Conservation (phyloP, 495 filamentous ascomycete species). For the Daldinia childiae region DNA sequence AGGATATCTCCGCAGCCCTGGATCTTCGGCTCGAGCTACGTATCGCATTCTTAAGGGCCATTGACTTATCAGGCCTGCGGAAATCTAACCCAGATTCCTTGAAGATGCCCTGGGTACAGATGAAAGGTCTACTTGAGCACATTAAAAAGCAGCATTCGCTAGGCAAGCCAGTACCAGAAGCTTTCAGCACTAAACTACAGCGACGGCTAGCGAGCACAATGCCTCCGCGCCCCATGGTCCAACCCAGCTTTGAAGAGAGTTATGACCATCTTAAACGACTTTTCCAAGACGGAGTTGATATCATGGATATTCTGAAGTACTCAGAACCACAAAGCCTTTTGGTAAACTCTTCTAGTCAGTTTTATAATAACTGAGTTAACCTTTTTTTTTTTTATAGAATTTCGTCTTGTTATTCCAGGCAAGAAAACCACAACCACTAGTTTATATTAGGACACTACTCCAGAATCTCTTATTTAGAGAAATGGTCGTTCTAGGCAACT, state of each 20-base stretch:
- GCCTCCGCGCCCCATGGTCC: constrained; percentile 89
- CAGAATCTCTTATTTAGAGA: constrained; percentile 80
- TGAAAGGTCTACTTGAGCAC: constrained; percentile 56
- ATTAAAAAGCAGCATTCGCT: constrained; percentile 66
- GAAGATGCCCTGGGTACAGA: constrained; percentile 58
- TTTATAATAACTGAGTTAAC: constrained; percentile 19
- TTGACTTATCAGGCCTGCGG: constrained; percentile 56
- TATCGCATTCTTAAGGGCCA: constrained; percentile 65
- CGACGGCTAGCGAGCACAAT: constrained; percentile 89
- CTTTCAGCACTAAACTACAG: constrained; percentile 92
- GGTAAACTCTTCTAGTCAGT: constrained; percentile 51
- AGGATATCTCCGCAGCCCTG: constrained; percentile 67
- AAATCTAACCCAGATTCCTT: constrained; percentile 53
- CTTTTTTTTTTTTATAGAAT: constrained; percentile 52
- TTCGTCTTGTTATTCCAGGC: constrained; percentile 77
- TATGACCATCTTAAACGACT: constrained; percentile 73
- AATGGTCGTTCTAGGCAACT: constrained; percentile 69
- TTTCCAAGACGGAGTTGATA: constrained; percentile 75
- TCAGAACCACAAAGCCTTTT: constrained; percentile 72
- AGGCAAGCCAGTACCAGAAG: constrained; percentile 73
- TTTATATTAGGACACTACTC: constrained; percentile 84
- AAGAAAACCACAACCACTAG: constrained; percentile 80
- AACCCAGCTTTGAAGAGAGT: constrained; percentile 76
- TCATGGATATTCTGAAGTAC: constrained; percentile 74
- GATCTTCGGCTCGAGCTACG: constrained; percentile 70